Evolutionary conservation across 2,329 filamentous ascomycete genomes (phyloP).

Genomic region (Knufia fluminis): DNA sequence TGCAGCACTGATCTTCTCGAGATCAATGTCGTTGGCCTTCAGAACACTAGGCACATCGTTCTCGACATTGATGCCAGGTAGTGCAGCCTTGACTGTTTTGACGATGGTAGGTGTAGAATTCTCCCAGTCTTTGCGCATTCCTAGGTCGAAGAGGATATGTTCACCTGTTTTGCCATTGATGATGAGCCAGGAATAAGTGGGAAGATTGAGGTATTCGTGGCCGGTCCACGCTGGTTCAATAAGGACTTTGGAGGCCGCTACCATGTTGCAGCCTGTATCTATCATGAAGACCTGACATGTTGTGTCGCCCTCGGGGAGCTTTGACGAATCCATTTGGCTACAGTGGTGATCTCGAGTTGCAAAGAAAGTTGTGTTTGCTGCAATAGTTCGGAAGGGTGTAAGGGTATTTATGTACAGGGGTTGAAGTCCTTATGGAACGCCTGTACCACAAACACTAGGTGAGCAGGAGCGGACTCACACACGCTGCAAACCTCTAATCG

Average conservation of each 20-base stretch:
- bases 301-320: not conserved
- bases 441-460: too few relatives aligned
- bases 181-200: not conserved
- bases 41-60: conserved; percentile 25
- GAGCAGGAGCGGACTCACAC: too few relatives aligned
- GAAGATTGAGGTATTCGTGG: not conserved
- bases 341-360: not conserved
- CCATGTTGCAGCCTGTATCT: not conserved
- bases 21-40: conserved; percentile 12
- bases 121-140: conserved; percentile 23
- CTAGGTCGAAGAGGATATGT: conserved; percentile 22
- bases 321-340: not conserved
- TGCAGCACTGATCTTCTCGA: conserved; percentile 23
- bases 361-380: too few relatives aligned
- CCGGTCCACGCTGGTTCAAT: not conserved
- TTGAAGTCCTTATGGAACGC: too few relatives aligned
- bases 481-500: too few relatives aligned
- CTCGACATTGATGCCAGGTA: conserved; percentile 14
- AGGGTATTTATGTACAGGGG: too few relatives aligned
- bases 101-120: conserved; percentile 15
- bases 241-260: not conserved
- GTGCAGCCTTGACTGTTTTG: conserved; percentile 7
- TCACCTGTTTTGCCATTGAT: not conserved
- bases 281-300: not conserved
- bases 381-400: too few relatives aligned